Percentiles rank a stretch among this genome's conserved stretches.
phyloP scores from a whole-genome alignment of 352 stramenopile genomes.

The Phytophthora fragariae region DNA sequence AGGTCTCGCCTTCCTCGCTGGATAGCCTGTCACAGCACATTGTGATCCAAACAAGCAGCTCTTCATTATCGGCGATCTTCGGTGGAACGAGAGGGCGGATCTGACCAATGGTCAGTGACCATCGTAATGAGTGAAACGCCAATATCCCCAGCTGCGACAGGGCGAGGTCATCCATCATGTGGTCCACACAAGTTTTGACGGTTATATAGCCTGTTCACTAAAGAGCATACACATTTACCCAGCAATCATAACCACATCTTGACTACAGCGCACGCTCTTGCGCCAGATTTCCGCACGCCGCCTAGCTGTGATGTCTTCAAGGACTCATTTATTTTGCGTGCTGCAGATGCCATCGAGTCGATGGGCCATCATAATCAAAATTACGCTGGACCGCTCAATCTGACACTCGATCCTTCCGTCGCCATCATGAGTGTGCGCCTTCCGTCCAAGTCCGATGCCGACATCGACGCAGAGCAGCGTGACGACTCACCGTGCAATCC shows the following conservation, averaged over 20 bases:
- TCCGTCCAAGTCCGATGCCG: slow-evolving; percentile 19
- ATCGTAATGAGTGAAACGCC: neutral
- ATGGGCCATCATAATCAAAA: slow-evolving; percentile 21
- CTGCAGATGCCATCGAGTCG: too few species aligned
- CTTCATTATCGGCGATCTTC: neutral
- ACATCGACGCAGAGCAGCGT: slow-evolving; percentile 1
- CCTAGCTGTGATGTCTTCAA: slow-evolving; percentile 22
- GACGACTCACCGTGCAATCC: slow-evolving; percentile 1
- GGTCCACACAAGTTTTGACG: neutral
- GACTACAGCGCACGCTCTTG: neutral
- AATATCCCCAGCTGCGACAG: slow-evolving; percentile 10
- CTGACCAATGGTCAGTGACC: too few species aligned
- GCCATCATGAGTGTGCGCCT: slow-evolving; percentile 8
- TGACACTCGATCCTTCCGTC: neutral
- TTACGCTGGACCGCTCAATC: slow-evolving; percentile 14
- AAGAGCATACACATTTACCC: slow-evolving; percentile 11
- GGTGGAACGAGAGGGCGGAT: too few species aligned
- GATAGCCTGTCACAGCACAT: too few species aligned
- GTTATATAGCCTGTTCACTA: neutral
- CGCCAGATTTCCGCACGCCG: neutral
- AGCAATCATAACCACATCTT: neutral
- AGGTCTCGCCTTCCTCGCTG: neutral
- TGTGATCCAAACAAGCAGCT: too few species aligned
- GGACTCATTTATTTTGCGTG: neutral
- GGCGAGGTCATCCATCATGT: slow-evolving; percentile 13